Base-by-base conservation (phyloP, 305 asterid species). In the Fraxinus ornus region DNA sequence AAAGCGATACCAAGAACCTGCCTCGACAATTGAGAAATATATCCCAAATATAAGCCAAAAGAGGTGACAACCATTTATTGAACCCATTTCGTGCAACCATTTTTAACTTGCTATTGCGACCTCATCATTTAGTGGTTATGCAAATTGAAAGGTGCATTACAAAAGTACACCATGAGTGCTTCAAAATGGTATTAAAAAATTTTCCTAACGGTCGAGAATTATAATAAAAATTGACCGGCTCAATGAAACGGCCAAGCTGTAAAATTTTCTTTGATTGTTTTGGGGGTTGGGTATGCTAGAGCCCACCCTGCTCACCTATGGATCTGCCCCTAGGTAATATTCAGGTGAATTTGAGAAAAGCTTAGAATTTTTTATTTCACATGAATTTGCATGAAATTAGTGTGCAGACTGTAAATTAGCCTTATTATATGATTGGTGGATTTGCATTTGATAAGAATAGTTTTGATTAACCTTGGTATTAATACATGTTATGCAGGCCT, bases 401-500 rank as follows among this genome's bases (percentile, higher is more conserved):
- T 10, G 1, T 44, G 21, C 6, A 15, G 2, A 12, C 55, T 9
- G 4, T 49, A 62, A 33, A 8, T 52, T 75, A 12, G 71, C 36
- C 52, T 36, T 33, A 28, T 47, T 1, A 49, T 3, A 19, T 9
- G 32, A 39, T 68, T 44, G 68, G 49, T 39, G 80, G 75, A 35
- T 73, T 52, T 72, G 17, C 64, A 57, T 36, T 33, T 21, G 1
- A 49, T 75, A 5, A 9, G 13, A 75, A 32, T 39, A 1, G 32
- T 13, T 71, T 76, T 44, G 17, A 74, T 36, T 44, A 26, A 66
- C 24, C 19, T 76, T 32, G 76, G 13, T 49, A 22, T 41, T 21
- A 74, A 24, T 49, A 26, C 35, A 12, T 68, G 7, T 12, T 68
- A 28, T 60, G 83, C 92, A 89, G 92, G 81, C 92, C 92, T 15